Evolutionary conservation across 257 asterid species (phyloP).

Genomic region (Petrea volubilis): DNA sequence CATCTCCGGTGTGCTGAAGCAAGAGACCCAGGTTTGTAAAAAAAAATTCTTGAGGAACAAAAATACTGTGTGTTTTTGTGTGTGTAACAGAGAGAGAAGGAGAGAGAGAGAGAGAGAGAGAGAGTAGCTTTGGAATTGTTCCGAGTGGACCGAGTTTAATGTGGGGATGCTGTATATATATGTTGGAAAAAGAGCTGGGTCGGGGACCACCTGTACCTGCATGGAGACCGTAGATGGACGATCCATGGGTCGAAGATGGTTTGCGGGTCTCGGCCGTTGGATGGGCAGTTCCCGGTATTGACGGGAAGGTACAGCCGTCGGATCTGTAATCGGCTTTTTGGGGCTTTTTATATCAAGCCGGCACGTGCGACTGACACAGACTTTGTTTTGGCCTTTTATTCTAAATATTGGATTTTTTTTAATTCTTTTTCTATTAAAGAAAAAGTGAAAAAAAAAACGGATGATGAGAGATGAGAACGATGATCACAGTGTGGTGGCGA

Average conservation of each 20-base stretch:
- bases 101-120: slow-evolving; percentile 13
- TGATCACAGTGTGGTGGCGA: not conserved
- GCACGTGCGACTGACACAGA: slow-evolving; percentile 37
- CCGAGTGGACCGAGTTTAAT: slow-evolving; percentile 43
- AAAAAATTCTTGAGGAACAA: slow-evolving; percentile 10
- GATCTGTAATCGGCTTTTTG: slow-evolving; percentile 43
- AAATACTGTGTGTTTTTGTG: slow-evolving; percentile 23
- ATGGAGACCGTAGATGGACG: slow-evolving; percentile 38
- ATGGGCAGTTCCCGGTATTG: slow-evolving; percentile 35
- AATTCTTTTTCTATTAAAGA: not conserved
- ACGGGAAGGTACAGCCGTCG: slow-evolving; percentile 42
- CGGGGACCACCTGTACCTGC: slow-evolving; percentile 38
- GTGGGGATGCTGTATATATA: slow-evolving; percentile 40
- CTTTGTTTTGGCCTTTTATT: not conserved
- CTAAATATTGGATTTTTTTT: not conserved
- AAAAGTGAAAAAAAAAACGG: not conserved
- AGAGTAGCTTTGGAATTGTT: slow-evolving; percentile 32
- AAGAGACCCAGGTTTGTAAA: slow-evolving; percentile 24
- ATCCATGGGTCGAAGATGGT: slow-evolving; percentile 25
- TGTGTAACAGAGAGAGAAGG: slow-evolving; percentile 8
- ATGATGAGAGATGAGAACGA: too few relatives aligned
- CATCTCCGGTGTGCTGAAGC: slow-evolving; percentile 55
- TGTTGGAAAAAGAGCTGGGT: slow-evolving; percentile 24
- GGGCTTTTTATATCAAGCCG: slow-evolving; percentile 22
- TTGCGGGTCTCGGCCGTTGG: slow-evolving; percentile 36